Evolutionary conservation across 352 stramenopile genomes (phyloP).

Genomic region (Saprolegnia parasitica): DNA sequence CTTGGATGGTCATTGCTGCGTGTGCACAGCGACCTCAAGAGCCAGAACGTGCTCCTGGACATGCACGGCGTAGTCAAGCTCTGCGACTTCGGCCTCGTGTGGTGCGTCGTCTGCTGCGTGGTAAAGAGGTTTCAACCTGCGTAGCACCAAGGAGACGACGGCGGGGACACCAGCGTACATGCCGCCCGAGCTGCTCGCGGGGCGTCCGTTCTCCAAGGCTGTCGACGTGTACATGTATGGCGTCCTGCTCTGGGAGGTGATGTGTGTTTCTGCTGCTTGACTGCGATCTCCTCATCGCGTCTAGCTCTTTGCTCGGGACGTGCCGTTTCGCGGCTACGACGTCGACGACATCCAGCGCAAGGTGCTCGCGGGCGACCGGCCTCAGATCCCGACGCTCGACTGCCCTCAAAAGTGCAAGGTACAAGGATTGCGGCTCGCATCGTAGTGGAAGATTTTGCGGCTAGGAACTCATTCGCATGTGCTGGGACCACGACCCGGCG

Average conservation of each 20-base stretch:
- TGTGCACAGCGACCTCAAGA: constrained; percentile 79
- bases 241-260: constrained; percentile 87
- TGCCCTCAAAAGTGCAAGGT: constrained; percentile 55
- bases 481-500: constrained; percentile 30
- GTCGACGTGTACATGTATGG: constrained; percentile 93
- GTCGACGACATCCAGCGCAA: constrained; percentile 63
- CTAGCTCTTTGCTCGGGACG: constrained; percentile 71
- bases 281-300: neutral
- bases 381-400: constrained; percentile 66
- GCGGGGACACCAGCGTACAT: constrained; percentile 89
- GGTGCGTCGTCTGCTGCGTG: constrained; percentile 32
- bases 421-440: neutral
- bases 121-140: neutral
- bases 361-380: constrained; percentile 68
- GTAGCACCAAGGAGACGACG: constrained; percentile 64
- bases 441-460: no score
- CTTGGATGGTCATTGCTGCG: neutral
- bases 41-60: constrained; percentile 81
- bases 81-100: constrained; percentile 88
- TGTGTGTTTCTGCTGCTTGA: neutral
- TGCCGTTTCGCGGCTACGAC: constrained; percentile 74
- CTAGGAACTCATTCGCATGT: constrained; percentile 31
- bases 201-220: constrained; percentile 78
- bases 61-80: constrained; percentile 73
- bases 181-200: constrained; percentile 79